Conservation (phyloP, 352 stramenopile genomes). For the Thraustotheca clavata region DNA sequence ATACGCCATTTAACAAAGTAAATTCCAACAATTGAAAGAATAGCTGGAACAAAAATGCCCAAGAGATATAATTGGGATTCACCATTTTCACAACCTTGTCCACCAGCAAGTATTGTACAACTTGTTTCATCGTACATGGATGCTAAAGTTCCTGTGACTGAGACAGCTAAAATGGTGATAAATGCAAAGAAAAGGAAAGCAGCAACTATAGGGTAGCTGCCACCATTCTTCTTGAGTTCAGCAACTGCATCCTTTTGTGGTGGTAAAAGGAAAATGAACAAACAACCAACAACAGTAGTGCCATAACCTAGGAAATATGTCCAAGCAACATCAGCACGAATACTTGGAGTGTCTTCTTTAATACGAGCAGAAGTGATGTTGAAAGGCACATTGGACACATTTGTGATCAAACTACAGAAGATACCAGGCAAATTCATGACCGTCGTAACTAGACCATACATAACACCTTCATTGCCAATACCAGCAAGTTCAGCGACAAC, state of each 20-base stretch:
- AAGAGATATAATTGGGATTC: neutral
- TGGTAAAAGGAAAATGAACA: neutral
- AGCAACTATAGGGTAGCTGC: neutral
- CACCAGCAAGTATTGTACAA: constrained; percentile 3
- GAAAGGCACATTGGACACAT: constrained; percentile 43
- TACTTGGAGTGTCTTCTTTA: constrained; percentile 34
- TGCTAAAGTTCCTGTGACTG: constrained; percentile 1
- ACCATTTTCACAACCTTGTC: constrained; percentile 1
- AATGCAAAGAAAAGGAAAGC: neutral
- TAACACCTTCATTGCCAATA: constrained; percentile 43
- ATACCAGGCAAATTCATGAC: constrained; percentile 37
- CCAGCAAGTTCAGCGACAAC: constrained; percentile 47
- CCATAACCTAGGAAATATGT: constrained; percentile 32
- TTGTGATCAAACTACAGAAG: constrained; percentile 41
- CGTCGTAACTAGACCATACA: constrained; percentile 47
- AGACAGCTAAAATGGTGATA: neutral
- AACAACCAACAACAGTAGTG: neutral
- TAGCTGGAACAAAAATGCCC: neutral
- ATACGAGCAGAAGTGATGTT: constrained; percentile 51
- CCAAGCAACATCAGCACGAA: constrained; percentile 41
- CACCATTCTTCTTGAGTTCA: neutral
- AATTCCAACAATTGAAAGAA: neutral
- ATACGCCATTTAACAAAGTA: neutral
- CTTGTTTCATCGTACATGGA: constrained; percentile 7
- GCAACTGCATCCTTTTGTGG: neutral